phyloP scores from a whole-genome alignment of 169 alveolate species.

The Plasmodium cynomolgi region DNA sequence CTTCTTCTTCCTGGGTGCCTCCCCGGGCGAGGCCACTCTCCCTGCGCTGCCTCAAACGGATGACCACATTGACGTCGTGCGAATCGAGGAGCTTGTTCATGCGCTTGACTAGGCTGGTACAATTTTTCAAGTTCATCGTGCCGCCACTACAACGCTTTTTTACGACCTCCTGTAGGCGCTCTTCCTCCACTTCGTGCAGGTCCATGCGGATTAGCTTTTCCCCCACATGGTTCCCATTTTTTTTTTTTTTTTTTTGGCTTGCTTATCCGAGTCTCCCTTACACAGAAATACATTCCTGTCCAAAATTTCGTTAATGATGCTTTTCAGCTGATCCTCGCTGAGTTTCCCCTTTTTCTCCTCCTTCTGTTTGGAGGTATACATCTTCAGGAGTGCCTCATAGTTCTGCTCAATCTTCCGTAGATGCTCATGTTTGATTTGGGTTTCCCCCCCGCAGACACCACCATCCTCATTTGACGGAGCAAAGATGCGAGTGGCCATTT shows the following conservation, averaged over 20 bases:
- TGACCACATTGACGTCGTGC: neutral
- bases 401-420: slow-evolving; percentile 25
- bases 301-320: slow-evolving; percentile 20
- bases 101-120: neutral
- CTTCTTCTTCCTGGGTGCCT: neutral
- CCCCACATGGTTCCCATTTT: neutral
- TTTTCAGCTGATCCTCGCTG: slow-evolving; percentile 24
- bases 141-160: neutral
- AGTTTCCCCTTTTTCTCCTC: neutral
- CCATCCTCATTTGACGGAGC: neutral
- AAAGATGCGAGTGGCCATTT: neutral
- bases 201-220: slow-evolving; percentile 1
- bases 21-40: neutral
- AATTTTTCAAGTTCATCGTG: neutral
- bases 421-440: neutral
- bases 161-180: slow-evolving; percentile 6
- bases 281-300: slow-evolving; percentile 6
- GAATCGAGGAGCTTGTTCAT: slow-evolving; percentile 37
- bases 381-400: slow-evolving; percentile 23
- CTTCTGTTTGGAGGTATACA: neutral
- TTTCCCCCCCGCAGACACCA: neutral
- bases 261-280: neutral
- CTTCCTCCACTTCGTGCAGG: slow-evolving; percentile 27
- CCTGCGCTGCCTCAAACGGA: neutral
- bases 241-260: slow-evolving; percentile 3